Evolutionary conservation across 768 basidiomycete genomes (phyloP).

Genomic region (Termitomyces sp.): DNA sequence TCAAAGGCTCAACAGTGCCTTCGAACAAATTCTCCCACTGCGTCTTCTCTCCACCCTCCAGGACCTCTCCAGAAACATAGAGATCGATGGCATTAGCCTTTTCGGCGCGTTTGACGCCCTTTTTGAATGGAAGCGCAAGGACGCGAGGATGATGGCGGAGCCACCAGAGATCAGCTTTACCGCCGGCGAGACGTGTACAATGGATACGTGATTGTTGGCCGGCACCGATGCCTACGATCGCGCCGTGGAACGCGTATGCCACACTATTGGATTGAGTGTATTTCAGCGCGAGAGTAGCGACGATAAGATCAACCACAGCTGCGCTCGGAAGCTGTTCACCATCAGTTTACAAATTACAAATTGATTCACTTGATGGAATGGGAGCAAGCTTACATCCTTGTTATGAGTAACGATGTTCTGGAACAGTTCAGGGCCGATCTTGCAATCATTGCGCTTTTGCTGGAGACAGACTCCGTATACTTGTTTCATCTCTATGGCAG

Average conservation of each 20-base stretch:
- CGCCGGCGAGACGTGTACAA: constrained; percentile 96
- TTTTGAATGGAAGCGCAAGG: constrained; percentile 91
- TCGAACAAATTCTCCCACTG: constrained; percentile 94
- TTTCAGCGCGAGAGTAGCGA: constrained; percentile 94
- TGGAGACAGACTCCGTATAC: constrained; percentile 91
- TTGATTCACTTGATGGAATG: background rate
- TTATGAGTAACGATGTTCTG: constrained; percentile 86
- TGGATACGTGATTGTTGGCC: constrained; percentile 99
- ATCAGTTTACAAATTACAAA: background rate
- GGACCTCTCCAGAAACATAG: constrained; percentile 85
- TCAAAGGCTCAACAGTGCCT: constrained; percentile 60
- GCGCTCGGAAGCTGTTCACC: constrained; percentile 60
- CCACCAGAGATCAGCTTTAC: constrained; percentile 99
- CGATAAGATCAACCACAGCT: constrained; percentile 88
- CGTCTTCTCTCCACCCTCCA: constrained; percentile 84
- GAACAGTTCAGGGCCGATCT: constrained; percentile 80
- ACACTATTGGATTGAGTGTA: constrained; percentile 99
- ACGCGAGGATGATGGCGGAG: constrained; percentile 95
- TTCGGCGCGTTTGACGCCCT: constrained; percentile 95
- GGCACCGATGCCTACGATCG: constrained; percentile 93
- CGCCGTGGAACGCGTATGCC: constrained; percentile 88
- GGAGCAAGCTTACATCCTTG: constrained; percentile 60
- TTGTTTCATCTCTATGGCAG: constrained; percentile 85
- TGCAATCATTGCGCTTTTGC: constrained; percentile 87
- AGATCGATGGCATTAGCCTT: constrained; percentile 98